phyloP scores from a whole-genome alignment of 2,329 filamentous ascomycete genomes.

The Huntiella bhutanensis region DNA sequence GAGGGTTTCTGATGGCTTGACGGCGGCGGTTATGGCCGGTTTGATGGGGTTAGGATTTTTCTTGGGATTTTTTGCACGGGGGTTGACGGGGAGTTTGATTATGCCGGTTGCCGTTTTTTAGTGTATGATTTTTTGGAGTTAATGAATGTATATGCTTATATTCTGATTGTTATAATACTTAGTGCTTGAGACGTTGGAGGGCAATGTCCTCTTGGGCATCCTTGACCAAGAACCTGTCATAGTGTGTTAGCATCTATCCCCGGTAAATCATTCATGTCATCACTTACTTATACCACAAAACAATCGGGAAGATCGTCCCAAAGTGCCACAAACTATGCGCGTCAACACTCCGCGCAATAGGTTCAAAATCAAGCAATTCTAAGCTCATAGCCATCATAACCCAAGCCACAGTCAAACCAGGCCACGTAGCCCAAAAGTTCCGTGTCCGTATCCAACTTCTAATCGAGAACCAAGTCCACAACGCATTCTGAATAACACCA shows the following conservation, averaged over 20 bases:
- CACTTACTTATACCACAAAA: conserved; percentile 89
- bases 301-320: conserved; percentile 70
- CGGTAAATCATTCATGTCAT: not conserved
- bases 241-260: not conserved
- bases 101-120: conserved; percentile 6
- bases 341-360: conserved; percentile 64
- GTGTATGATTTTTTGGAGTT: not conserved
- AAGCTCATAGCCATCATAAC: conserved; percentile 85
- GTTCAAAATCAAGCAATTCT: conserved; percentile 86
- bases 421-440: conserved; percentile 70
- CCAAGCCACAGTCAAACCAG: conserved; percentile 80
- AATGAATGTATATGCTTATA: not conserved
- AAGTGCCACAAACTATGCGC: conserved; percentile 94
- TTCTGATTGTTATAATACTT: not conserved
- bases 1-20: conserved; percentile 15
- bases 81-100: not conserved
- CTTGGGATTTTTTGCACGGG: conserved; percentile 7
- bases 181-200: conserved; percentile 17
- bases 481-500: conserved; percentile 58
- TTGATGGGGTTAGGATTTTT: conserved; percentile 15
- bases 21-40: conserved; percentile 13
- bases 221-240: conserved; percentile 58
- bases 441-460: conserved; percentile 51
- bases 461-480: conserved; percentile 78
- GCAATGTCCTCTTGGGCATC: conserved; percentile 71